Percentiles rank a stretch among this genome's conserved stretches.
These are phyloP conservation scores for Globomyces pollinis-pini DNA, from an alignment of 192 early-diverging fungal genomes.

Conservation along the genomic window DNA sequence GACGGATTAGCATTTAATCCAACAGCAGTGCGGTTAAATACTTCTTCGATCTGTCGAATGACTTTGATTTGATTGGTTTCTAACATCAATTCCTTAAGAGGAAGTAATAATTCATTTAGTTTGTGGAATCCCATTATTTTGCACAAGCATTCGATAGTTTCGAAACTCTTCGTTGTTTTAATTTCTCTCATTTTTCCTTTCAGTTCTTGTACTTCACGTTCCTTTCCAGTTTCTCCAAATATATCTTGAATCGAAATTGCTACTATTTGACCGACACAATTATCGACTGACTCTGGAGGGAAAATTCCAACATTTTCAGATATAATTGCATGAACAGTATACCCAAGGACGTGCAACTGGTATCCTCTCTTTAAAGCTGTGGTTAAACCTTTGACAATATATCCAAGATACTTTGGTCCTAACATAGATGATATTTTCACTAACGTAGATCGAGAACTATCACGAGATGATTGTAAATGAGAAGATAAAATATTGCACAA, in stretches of 20 bases:
- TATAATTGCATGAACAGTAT: constrained; percentile 81
- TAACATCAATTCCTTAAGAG: constrained; percentile 78
- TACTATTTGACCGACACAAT: constrained; percentile 63
- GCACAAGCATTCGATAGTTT: constrained; percentile 80
- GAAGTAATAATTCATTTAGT: constrained; percentile 65
- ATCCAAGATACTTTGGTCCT: constrained; percentile 75
- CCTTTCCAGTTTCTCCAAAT: constrained; percentile 82
- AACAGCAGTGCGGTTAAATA: constrained; percentile 62
- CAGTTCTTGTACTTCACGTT: constrained; percentile 86
- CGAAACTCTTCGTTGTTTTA: constrained; percentile 72
- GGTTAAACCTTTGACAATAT: constrained; percentile 79
- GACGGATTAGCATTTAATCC: constrained; percentile 73
- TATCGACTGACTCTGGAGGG: constrained; percentile 62
- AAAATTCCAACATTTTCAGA: constrained; percentile 53
- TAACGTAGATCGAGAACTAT: constrained; percentile 77
- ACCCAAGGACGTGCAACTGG: constrained; percentile 91
- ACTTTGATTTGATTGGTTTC: constrained; percentile 74
- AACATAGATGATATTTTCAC: constrained; percentile 78
- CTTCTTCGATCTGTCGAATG: constrained; percentile 68
- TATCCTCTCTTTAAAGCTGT: constrained; percentile 74
- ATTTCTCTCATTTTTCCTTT: constrained; percentile 86
- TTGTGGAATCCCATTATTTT: constrained; percentile 59
- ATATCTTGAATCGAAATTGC: constrained; percentile 79
- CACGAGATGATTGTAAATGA: constrained; percentile 71
- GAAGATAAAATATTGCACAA: constrained; percentile 82